Evolutionary conservation across 1,284 basidiomycete genomes (phyloP), one percentile per base, ranked within the genome.

Genomic region (Cutaneotrichosporon arboriforme): DNA sequence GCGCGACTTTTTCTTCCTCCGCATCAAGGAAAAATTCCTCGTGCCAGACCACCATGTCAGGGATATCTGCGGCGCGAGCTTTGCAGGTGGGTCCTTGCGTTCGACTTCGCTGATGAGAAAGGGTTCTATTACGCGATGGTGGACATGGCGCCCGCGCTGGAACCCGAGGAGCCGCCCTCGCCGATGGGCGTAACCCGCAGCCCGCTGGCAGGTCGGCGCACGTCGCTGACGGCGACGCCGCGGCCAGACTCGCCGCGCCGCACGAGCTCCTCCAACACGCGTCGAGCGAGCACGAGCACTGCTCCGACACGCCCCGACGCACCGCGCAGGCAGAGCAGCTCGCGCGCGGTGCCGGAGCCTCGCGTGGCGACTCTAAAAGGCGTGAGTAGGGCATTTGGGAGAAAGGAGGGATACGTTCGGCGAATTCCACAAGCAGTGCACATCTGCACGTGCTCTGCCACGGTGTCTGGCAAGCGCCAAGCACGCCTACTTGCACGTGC

Each of bases 11-110:
- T 69, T 80, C 26, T 97, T 97, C 71, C 91, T 97, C 87, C 81
- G 93, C 55, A 96, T 92, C 88, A 97, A 97, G 76, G 93, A 97
- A 76, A 82, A 86, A 65, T 97, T 97, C 74, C 78, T 97, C 54
- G 90, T 97, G 13, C 93, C 93, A 9, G 89, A 94, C 72, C 90
- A 94, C 74, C 83, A 85, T 54, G 90, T 94, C 43, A 84, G 89
- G 68, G 90, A 94, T 74, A 96, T 97, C 72, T 90, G 84, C 65
- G 93, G 93, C 26, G 93, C 93, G 4, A 91, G 88, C 69, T 97
- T 94, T 76, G 92, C 90, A 58, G 90, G 90, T 89, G 64, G 68
- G 81, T 77, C 1, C 8, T 15, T 44, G n/a, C 17, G 26, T 12
- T 34, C 7, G 31, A 21, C n/a, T 21, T n/a, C 18, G 23, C 49